phyloP scores from a whole-genome alignment of 2,329 filamentous ascomycete species.

The Aspergillus fumigatiaffinis region DNA sequence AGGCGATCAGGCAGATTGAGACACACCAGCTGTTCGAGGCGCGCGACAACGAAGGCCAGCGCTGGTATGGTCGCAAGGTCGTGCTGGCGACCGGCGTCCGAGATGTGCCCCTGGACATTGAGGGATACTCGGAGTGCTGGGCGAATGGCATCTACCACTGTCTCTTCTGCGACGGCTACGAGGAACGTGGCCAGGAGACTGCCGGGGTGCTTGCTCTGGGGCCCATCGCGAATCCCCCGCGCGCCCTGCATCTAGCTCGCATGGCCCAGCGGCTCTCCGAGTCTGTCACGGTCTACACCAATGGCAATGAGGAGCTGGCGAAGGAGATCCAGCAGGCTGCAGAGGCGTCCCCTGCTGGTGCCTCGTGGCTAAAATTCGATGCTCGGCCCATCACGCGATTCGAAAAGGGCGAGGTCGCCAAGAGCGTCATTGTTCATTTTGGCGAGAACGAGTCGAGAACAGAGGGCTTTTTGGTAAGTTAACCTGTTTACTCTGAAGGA shows the following conservation, averaged over 20 bases:
- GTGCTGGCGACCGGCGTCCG: constrained; percentile 53
- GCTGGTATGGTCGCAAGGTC: constrained; percentile 51
- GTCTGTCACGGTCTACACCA: constrained; percentile 50
- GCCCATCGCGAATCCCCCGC: constrained; percentile 33
- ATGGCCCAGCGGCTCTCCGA: constrained; percentile 45
- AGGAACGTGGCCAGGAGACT: constrained; percentile 48
- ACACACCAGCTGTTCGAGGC: constrained; percentile 31
- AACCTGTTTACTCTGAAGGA: background rate
- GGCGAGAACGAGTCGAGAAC: background rate
- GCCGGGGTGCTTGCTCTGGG: constrained; percentile 21
- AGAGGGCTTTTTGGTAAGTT: constrained; percentile 24
- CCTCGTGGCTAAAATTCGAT: background rate
- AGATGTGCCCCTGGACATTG: constrained; percentile 50
- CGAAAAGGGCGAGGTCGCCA: background rate
- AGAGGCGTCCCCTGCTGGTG: background rate
- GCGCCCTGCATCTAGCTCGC: constrained; percentile 40
- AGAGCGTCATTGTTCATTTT: constrained; percentile 3
- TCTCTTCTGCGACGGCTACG: constrained; percentile 58
- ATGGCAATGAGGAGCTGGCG: constrained; percentile 39
- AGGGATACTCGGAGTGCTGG: constrained; percentile 56
- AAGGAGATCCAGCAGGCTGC: background rate
- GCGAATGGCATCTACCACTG: constrained; percentile 54
- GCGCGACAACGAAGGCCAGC: constrained; percentile 40
- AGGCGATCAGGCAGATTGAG: background rate
- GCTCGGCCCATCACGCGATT: background rate